Conservation (phyloP, 176 grass and related monocot species). For the Tillandsia fasciculata region DNA sequence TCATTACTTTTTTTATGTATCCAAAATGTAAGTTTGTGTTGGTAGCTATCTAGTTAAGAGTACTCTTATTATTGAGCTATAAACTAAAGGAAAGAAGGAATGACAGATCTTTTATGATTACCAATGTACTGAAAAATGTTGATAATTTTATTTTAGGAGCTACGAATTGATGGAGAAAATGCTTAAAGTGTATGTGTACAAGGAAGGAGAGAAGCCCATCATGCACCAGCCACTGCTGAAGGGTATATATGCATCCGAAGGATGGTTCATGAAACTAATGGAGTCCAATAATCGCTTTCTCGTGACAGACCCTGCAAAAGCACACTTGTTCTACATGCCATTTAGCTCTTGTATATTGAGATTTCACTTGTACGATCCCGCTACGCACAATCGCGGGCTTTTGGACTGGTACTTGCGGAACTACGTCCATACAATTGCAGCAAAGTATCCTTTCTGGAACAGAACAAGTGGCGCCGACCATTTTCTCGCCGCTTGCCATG, state of each 20-base stretch:
- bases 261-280: conserved; percentile 27
- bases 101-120: too few species aligned
- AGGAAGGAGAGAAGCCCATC: conserved; percentile 15
- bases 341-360: conserved; percentile 14
- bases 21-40: too few species aligned
- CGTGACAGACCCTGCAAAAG: conserved; percentile 11
- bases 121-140: not conserved
- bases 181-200: conserved; percentile 10
- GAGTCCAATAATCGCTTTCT: conserved; percentile 4
- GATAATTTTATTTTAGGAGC: conserved; percentile 7
- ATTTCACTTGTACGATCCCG: conserved; percentile 9
- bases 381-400: conserved; percentile 1
- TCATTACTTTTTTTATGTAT: too few species aligned
- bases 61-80: too few species aligned
- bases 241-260: conserved; percentile 28
- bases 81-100: too few species aligned
- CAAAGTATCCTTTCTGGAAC: conserved; percentile 25
- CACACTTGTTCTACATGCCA: conserved; percentile 25
- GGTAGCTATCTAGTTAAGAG: too few species aligned
- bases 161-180: conserved; percentile 20
- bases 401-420: not conserved
- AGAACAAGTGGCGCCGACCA: conserved; percentile 18
- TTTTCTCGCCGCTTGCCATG: conserved; percentile 25
- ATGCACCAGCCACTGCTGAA: conserved; percentile 11
- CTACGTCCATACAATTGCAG: conserved; percentile 12